phyloP scores from a whole-genome alignment of 352 stramenopile species.

The Phytophthora sp. region DNA sequence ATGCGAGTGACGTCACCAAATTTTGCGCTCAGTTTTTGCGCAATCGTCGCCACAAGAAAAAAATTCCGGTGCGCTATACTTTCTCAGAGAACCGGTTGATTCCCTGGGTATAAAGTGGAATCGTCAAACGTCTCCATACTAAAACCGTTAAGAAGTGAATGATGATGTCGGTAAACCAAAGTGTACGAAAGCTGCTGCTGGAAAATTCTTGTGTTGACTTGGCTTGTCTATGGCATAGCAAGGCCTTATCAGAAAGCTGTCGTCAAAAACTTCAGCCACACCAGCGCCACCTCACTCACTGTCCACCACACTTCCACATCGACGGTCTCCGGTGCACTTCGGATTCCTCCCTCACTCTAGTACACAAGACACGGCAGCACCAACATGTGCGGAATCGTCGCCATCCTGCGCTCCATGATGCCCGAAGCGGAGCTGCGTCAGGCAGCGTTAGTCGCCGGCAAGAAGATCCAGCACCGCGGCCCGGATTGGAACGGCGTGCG shows the following conservation, averaged over 20 bases:
- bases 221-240: neutral
- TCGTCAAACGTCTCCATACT: no score
- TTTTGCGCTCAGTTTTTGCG: constrained; percentile 6
- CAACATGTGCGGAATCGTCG: constrained; percentile 98
- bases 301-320: constrained; percentile 25
- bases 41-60: constrained; percentile 14
- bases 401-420: constrained; percentile 96
- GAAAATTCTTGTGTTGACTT: constrained; percentile 56
- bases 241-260: constrained; percentile 17
- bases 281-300: neutral
- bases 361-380: neutral
- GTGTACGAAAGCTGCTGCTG: neutral
- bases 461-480: constrained; percentile 95
- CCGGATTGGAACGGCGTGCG: constrained; percentile 96
- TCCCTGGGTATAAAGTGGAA: constrained; percentile 15
- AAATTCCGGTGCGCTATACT: constrained; percentile 14
- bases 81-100: neutral
- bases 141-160: no score
- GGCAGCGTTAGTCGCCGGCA: constrained; percentile 94
- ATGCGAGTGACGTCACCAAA: constrained; percentile 9
- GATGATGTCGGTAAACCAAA: neutral
- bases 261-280: constrained; percentile 18
- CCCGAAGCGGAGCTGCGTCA: constrained; percentile 93
- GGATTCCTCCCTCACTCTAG: neutral
- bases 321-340: constrained; percentile 6